Evolutionary conservation across 2,329 filamentous ascomycete species (phyloP), one percentile per base, ranked within the genome.

Genomic region (Fusarium sp.): DNA sequence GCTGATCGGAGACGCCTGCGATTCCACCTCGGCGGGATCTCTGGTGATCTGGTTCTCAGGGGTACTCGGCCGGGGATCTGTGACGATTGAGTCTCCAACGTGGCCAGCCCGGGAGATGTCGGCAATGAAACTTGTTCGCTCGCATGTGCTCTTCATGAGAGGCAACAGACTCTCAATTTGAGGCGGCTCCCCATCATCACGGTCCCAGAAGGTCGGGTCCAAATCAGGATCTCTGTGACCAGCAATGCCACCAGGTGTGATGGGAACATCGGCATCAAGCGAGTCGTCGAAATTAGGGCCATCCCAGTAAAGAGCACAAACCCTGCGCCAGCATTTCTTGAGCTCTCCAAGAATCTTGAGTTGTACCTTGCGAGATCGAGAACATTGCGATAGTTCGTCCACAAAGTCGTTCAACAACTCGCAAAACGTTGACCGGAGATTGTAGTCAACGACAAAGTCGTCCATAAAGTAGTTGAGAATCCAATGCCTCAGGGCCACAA

Each of bases 391-490:
- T 10, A 92, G 79, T 68, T 91, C 90, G 18, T 87, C 85, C 5
- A 90, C 87, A 54, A 92, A 88, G 59, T 87, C 85, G 81, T 98
- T 98, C 68, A 98, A 87, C 10, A 95, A 87, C 35, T 91, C 87
- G 83, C 96, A 98, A 80, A 98, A 98, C 18, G 90, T 90, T 6
- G 89, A 86, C 10, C 96, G 92, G 35, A 98, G 86, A 52, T 89
- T 86, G 79, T 93, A 92, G 80, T 95, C 91, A 27, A 92, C 84
- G 45, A 97, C 90, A 81, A 98, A 99, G 80, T 99, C 97, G 80
- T 99, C 97, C 65, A 94, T 89, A 76, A 98, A 99, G 82, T 99
- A 99, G 82, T 99, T 99, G 71, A 99, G 85, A 66, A 98, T 95
- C 97, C 97, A 99, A 82, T 99, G 97, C 66, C 97, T 91, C 52